These are phyloP conservation scores for Suhomyces canberraensis DNA, from an alignment of 805 yeast species.

Conservation along the genomic window DNA sequence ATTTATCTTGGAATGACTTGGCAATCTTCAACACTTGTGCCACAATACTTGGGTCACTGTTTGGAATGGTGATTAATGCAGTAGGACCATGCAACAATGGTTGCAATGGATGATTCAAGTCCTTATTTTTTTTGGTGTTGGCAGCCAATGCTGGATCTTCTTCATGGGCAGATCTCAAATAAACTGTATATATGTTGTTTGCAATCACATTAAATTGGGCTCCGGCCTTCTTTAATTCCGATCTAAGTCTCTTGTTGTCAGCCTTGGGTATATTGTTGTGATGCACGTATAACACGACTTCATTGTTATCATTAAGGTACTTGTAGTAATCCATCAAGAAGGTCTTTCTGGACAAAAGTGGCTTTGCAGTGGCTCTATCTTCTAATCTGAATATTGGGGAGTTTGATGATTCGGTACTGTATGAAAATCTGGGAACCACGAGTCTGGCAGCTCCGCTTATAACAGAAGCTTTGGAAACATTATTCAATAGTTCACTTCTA, in stretches of 20 bases:
- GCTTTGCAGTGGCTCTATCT: slow-evolving; percentile 54
- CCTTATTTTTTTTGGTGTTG: slow-evolving; percentile 44
- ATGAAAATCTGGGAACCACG: not conserved
- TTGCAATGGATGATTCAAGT: slow-evolving; percentile 60
- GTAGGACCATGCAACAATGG: slow-evolving; percentile 82
- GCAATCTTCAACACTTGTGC: slow-evolving; percentile 58
- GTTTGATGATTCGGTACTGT: slow-evolving; percentile 4
- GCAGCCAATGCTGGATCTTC: slow-evolving; percentile 69
- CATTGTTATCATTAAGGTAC: slow-evolving; percentile 60
- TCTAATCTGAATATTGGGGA: slow-evolving; percentile 7
- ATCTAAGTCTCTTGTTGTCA: slow-evolving; percentile 65
- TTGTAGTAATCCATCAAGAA: slow-evolving; percentile 79
- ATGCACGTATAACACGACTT: slow-evolving; percentile 76
- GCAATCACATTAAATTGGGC: slow-evolving; percentile 68
- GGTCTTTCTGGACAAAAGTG: slow-evolving; percentile 74
- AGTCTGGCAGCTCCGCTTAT: not conserved
- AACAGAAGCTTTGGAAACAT: not conserved
- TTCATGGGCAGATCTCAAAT: slow-evolving; percentile 65
- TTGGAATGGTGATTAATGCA: slow-evolving; percentile 67
- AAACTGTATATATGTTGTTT: slow-evolving; percentile 68
- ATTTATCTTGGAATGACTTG: slow-evolving; percentile 63
- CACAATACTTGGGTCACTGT: slow-evolving; percentile 68
- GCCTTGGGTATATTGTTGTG: slow-evolving; percentile 73
- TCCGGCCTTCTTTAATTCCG: slow-evolving; percentile 61
- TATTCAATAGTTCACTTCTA: not conserved